Conservation (phyloP, 257 asterid genomes). For the Petunia axillaris region DNA sequence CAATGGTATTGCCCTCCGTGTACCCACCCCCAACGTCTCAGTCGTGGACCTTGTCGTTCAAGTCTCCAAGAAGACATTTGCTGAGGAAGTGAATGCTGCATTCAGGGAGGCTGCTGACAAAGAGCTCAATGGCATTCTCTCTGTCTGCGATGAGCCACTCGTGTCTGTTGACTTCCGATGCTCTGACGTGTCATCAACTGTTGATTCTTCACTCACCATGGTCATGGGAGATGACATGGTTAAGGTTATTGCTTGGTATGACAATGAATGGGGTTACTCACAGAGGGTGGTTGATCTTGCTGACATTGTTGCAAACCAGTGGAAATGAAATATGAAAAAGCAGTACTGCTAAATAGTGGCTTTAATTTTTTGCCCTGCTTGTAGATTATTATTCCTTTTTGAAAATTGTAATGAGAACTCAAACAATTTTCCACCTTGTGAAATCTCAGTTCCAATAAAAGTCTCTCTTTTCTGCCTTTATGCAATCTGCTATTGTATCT, state of each 20-base stretch:
- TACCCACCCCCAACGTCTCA: slow-evolving; percentile 92
- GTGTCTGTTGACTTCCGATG: slow-evolving; percentile 93
- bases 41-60: slow-evolving; percentile 93
- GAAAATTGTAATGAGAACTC: slow-evolving; percentile 41
- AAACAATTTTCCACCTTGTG: slow-evolving; percentile 42
- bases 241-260: slow-evolving; percentile 98
- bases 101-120: slow-evolving; percentile 80
- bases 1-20: slow-evolving; percentile 98
- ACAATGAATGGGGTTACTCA: slow-evolving; percentile 99
- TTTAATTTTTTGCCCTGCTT: slow-evolving; percentile 29
- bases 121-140: slow-evolving; percentile 74
- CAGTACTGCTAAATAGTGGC: slow-evolving; percentile 1
- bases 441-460: slow-evolving; percentile 24
- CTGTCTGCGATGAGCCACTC: slow-evolving; percentile 90
- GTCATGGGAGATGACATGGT: slow-evolving; percentile 98
- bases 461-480: neutral
- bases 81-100: slow-evolving; percentile 94
- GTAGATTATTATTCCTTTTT: slow-evolving; percentile 47
- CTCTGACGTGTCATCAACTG: slow-evolving; percentile 87
- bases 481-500: neutral
- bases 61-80: slow-evolving; percentile 91
- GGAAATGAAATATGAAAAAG: slow-evolving; percentile 55
- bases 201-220: slow-evolving; percentile 88
- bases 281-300: slow-evolving; percentile 99
- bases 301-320: slow-evolving; percentile 86